Base-by-base conservation (phyloP, 2,329 filamentous ascomycete genomes). In the Monosporascus sp. region DNA sequence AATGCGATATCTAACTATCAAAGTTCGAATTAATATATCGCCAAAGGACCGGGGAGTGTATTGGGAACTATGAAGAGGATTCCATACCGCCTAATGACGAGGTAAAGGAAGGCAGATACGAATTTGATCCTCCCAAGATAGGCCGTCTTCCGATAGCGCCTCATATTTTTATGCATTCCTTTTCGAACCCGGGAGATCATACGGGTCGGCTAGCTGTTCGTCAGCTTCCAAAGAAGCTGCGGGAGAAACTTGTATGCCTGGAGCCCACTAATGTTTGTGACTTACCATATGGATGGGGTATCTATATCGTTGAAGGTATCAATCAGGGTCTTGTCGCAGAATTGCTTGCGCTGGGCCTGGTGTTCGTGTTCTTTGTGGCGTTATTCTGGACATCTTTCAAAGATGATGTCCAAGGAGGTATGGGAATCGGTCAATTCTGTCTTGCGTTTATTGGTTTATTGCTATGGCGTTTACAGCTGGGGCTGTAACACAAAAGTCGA, bases 101-200 rank as follows among this genome's bases (percentile, higher is more conserved):
- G 41, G 51, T 62, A 2, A n/a, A 39, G 9, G 50, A 27, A 8
- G 47, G 36, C 17, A 53, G 58, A 46, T 62, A 60, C 44, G 42
- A 50, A 6, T 57, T 57, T 36, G 45, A 27, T 1, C 58, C 58
- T 1, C 57, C 60, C 15, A 44, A n/a, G 5, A 51, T 58, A 14
- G 55, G 57, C 2, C 6, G 34, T 2, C 6, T 60, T 7, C 60
- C 60, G 1, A 52, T 62, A 2, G 55, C 54, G 3, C 52, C 55
- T 14, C 55, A 62, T 36, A 41, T 62, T 8, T 60, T 60, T 27
- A 62, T 62, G 58, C 60, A 62, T 41, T 54, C 53, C 1, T 60
- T 62, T 24, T 44, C 57, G 9, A 53, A 60, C 17, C 55, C 55
- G 0, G 54, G 55, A 0, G 58, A 62, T 11, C 60, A 62, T 39